Evolutionary conservation across 441 rosid genomes (phyloP), one percentile per base, ranked within the genome.

Genomic region (Gossypium lobatum): DNA sequence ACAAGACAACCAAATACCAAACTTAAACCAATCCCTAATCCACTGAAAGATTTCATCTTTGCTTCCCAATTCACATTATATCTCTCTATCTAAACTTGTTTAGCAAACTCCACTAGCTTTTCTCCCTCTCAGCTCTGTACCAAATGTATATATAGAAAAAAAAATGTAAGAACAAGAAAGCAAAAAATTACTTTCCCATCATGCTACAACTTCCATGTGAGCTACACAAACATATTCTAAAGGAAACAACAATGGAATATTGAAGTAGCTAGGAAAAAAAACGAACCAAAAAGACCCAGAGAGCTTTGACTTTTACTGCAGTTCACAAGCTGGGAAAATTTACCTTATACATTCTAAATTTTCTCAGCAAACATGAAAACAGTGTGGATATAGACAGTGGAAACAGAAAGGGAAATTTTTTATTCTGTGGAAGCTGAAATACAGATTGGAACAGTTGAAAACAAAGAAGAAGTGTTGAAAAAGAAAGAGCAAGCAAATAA

Each of bases 1-100:
- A 90, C 73, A 70, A 95, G 91, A 73, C 85, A 89, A 73, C 95
- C 96, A 74, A 89, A 91, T 26, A 90, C 93, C 54, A 90, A 55
- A 76, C 95, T 84, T 48, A 95, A 83, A 42, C 91, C 88, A 74
- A 93, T 75, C 31, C 90, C 92, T 79, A 93, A 88, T 7, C 91
- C 89, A 74, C 85, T 79, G 18, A 88, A 83, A 81, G 84, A 75
- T 71, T 60, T 59, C 97, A 93, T 92, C 82, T 83, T 83, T 74
- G 26, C 63, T 71, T 63, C 57, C 6, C 77, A 83, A 78, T 75
- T 87, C 86, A 85, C 91, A 75, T 88, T 85, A 84, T 90, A 85
- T 81, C 65, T 81, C 79, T 31, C 83, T 73, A 55, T 55, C 64
- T 55, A 54, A 71, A 10, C 31, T 54, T n/a, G 14, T 3, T 64